A percentile compares a stretch with the other conserved stretches of the same genome.
Conservation (phyloP, 2,329 filamentous ascomycete species). For the Akanthomyces lecanii region DNA sequence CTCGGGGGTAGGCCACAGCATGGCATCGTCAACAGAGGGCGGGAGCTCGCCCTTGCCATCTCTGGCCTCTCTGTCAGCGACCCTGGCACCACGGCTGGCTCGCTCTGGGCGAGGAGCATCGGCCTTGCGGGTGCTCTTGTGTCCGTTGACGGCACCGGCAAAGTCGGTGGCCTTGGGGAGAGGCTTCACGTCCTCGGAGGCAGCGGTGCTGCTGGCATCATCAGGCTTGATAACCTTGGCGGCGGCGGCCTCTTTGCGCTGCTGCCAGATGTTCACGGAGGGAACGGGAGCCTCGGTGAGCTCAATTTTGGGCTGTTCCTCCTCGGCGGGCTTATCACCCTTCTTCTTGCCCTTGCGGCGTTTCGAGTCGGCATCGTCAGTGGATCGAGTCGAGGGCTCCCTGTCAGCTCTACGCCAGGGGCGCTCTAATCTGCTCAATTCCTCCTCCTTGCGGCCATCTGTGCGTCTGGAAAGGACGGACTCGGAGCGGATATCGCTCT, state of each 20-base stretch:
- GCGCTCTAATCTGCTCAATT: constrained; percentile 35
- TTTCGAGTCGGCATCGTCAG: constrained; percentile 53
- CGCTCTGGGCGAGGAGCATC: constrained; percentile 29
- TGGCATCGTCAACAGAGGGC: constrained; percentile 70
- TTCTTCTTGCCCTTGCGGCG: constrained; percentile 55
- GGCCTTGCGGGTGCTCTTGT: constrained; percentile 41
- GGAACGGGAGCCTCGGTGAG: constrained; percentile 80
- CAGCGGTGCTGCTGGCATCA: constrained; percentile 22
- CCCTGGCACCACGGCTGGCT: constrained; percentile 46
- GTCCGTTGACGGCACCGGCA: constrained; percentile 30
- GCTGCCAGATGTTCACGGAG: constrained; percentile 81
- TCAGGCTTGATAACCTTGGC: constrained; percentile 36
- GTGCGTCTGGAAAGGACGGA: constrained; percentile 29
- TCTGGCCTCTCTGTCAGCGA: constrained; percentile 39
- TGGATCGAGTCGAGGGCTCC: constrained; percentile 57
- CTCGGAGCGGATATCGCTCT: constrained; percentile 34
- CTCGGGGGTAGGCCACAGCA: constrained; percentile 88
- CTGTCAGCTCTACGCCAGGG: constrained; percentile 41
- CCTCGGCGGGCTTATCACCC: constrained; percentile 51
- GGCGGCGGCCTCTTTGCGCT: constrained; percentile 62
- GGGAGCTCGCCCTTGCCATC: constrained; percentile 33
- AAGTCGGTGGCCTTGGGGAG: constrained; percentile 24
- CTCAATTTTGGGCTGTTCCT: constrained; percentile 58
- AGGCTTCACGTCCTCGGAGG: constrained; percentile 43
- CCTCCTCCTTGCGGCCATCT: constrained; percentile 36